Evolutionary conservation across 495 filamentous ascomycete genomes (phyloP), one percentile per base, ranked within the genome.

Genomic region (Penicillium cosmopolitanum): DNA sequence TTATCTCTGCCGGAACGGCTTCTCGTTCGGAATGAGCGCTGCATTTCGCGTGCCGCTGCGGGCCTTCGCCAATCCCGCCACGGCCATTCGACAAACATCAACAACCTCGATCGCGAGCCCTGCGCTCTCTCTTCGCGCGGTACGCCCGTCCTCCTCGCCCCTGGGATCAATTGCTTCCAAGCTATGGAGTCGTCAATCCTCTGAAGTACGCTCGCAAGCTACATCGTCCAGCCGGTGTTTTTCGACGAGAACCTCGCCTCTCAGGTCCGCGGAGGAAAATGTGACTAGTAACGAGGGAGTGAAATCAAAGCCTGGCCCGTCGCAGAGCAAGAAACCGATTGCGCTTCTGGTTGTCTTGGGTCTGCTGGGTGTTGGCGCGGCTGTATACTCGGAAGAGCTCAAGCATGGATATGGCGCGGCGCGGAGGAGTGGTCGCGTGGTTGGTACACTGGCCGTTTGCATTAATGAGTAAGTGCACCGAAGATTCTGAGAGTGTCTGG

Each of bases 391-490:
- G 15, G 90, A 95, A 61, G 81, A 93, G 50, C 78, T 86, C 55
- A 88, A 88, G 69, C 86, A 92, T 77, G 80, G 79, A 19, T 91
- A 90, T 63, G 81, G 85, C 38, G 90, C 90, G n/a, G 81, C 81
- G 4, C 84, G 89, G 77, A 83, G 94, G 63, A 89, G 89, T 38
- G 87, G 89, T 16, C 84, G 94, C 34, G 93, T 98, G n/a, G 86
- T 87, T 25, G 78, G 82, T 15, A 82, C 90, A 21, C 73, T 98
- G 59, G 84, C 85, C 13, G 73, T 96, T 53, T 93, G 89, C 72
- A 91, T 98, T 47, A 94, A 94, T 67, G 94, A 98, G 90, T 97
- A 80, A 69, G 90, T 80, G 28, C 34, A 40, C 4, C 7, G n/a
- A 44, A 16, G 18, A 11, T 31, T n/a, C 19, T 38, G 11, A 13